Base-by-base conservation (phyloP, 768 basidiomycete genomes). In the Podaxis mareebaensis region DNA sequence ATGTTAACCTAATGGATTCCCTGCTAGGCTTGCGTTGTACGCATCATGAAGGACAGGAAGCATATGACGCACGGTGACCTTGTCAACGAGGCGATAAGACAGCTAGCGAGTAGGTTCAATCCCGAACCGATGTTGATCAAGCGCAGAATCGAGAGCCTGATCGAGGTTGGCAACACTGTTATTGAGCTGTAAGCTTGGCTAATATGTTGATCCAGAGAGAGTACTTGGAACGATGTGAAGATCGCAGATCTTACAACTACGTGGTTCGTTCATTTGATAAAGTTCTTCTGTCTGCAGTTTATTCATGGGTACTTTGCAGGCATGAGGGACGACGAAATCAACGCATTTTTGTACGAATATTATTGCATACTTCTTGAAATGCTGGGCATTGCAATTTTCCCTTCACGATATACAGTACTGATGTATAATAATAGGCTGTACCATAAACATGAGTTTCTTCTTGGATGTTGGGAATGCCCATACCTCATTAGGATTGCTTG, bases 21-120 rank as follows among this genome's bases (percentile, higher is more conserved):
- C 22, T 55, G 51, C n/a, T 53, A 99, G 96, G 97, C 97, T 1
- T 98, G 94, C 71, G 91, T 99, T 66, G 97, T 99, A 26, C 89
- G 97, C 36, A 88, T 98, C 30, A 99, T 99, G 96, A 99, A 99
- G 77, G 90, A 94, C 72, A 81, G 95, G 60, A 98, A 98, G 72
- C 84, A 85, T 59, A 89, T 99, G 87, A 77, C 81, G 5, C 94
- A 98, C 70, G 93, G 87, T 64, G 93, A 95, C 61, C 83, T 99
- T 13, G 81, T 98, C 64, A 91, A 89, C 68, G 96, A 99, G 75
- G 94, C 95, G 38, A 93, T 93, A 51, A 85, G 87, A 22, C 96
- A 98, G 68, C 76, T 99, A 3, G 81, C 91, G 20, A 80, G 80
- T 62, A 87, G 96, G 3, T 99, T 99, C 81, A 85, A 84, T 54